phyloP scores from a whole-genome alignment of 331 rosid genomes.

The Malus hybrid region DNA sequence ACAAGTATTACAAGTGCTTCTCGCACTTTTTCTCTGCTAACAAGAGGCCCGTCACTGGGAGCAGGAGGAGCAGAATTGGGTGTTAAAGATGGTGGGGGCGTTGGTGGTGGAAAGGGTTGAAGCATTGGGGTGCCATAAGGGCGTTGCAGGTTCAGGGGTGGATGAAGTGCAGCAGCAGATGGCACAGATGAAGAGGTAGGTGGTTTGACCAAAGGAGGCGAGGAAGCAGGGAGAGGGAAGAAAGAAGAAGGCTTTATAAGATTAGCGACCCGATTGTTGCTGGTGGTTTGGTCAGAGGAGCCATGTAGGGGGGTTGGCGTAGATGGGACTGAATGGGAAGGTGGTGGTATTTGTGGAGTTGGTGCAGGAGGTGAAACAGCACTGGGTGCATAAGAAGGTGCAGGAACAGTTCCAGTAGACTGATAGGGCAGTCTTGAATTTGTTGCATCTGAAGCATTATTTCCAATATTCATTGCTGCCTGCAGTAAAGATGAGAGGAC shows the following conservation, averaged over 20 bases:
- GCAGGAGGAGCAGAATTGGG: conserved; percentile 39
- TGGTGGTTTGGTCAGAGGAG: conserved; percentile 40
- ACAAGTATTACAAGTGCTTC: conserved; percentile 45
- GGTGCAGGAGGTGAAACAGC: conserved; percentile 42
- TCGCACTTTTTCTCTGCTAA: conserved; percentile 64
- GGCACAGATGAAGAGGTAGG: conserved; percentile 46
- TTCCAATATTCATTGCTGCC: conserved; percentile 54
- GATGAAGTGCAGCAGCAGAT: conserved; percentile 35
- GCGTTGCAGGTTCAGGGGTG: conserved; percentile 56
- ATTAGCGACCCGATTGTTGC: conserved; percentile 42
- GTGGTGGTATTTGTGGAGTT: conserved; percentile 42
- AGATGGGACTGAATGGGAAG: conserved; percentile 41
- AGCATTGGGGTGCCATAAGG: conserved; percentile 76
- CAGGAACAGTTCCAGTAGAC: conserved; percentile 33
- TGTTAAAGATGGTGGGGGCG: conserved; percentile 59
- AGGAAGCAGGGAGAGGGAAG: conserved; percentile 41
- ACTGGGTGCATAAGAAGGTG: conserved; percentile 41
- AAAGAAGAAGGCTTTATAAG: conserved; percentile 79
- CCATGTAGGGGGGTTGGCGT: conserved; percentile 34
- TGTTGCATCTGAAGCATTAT: conserved; percentile 27
- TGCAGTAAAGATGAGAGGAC: conserved; percentile 37
- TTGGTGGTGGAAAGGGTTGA: conserved; percentile 86
- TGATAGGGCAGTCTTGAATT: conserved; percentile 44
- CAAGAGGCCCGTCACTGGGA: conserved; percentile 18
- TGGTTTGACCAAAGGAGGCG: conserved; percentile 48